Percentiles rank a stretch among this genome's conserved stretches.
phyloP scores from a whole-genome alignment of 305 asterid genomes.

The Ajuga reptans region DNA sequence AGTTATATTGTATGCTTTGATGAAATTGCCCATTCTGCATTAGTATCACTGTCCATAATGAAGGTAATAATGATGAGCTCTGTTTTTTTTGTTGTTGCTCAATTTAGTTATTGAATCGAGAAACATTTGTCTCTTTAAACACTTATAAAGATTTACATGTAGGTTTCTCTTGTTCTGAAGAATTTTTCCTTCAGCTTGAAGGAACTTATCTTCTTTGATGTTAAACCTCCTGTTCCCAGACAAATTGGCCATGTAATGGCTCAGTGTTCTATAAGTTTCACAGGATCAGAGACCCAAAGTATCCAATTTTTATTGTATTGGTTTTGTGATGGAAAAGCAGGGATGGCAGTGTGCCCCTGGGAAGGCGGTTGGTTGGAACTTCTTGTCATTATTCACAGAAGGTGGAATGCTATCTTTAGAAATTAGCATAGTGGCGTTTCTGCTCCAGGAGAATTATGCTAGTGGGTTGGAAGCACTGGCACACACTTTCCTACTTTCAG shows the following conservation, averaged over 20 bases:
- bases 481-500: constrained; percentile 67
- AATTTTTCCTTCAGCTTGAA: background rate
- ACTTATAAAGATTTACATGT: background rate
- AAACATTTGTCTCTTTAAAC: background rate
- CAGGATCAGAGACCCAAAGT: background rate
- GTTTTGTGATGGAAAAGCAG: constrained; percentile 31
- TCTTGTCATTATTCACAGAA: constrained; percentile 56
- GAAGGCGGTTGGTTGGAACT: constrained; percentile 59
- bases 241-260: background rate
- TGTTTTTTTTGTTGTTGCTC: background rate
- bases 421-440: constrained; percentile 63
- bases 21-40: background rate
- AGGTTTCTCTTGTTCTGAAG: background rate
- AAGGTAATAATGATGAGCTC: background rate
- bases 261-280: background rate
- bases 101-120: background rate
- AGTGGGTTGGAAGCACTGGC: constrained; percentile 75
- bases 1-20: background rate
- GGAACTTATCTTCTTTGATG: background rate
- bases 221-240: background rate
- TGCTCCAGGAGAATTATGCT: constrained; percentile 70
- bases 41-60: background rate
- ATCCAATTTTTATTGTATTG: background rate
- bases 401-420: constrained; percentile 66
- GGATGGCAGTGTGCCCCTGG: constrained; percentile 79